Conservation (phyloP, 495 filamentous ascomycete genomes). For the Aspergillus sclerotioniger region DNA sequence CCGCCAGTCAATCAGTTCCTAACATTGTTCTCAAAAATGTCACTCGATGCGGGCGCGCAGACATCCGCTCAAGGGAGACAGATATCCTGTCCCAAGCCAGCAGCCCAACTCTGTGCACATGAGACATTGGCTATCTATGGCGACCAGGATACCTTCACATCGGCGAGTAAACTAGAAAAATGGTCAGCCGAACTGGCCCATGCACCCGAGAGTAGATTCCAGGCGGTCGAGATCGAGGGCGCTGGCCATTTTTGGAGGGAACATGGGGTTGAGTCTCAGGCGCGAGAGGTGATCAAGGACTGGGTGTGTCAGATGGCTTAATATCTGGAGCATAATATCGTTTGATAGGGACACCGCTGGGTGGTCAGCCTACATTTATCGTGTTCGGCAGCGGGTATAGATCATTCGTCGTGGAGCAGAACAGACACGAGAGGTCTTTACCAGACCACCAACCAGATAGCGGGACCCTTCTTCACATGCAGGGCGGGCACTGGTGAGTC, state of each 20-base stretch:
- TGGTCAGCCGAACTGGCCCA: slow-evolving; percentile 64
- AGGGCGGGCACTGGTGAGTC: neutral
- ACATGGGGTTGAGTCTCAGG: slow-evolving; percentile 52
- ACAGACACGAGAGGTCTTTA: neutral
- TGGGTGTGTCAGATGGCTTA: slow-evolving; percentile 40
- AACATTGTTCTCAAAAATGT: slow-evolving; percentile 50
- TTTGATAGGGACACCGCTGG: too few species aligned
- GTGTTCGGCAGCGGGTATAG: neutral
- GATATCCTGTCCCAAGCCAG: slow-evolving; percentile 37
- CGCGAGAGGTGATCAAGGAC: slow-evolving; percentile 45
- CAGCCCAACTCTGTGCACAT: slow-evolving; percentile 55
- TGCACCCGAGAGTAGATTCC: slow-evolving; percentile 42
- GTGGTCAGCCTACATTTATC: neutral
- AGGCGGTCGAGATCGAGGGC: slow-evolving; percentile 56
- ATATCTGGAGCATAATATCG: neutral
- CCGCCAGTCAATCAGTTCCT: slow-evolving; percentile 58
- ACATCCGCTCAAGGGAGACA: slow-evolving; percentile 24
- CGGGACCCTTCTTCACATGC: neutral
- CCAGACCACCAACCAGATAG: neutral
- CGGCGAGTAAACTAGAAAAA: slow-evolving; percentile 59
- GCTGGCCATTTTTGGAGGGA: slow-evolving; percentile 88
- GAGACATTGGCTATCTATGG: slow-evolving; percentile 75
- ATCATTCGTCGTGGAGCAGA: neutral
- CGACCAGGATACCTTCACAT: slow-evolving; percentile 73
- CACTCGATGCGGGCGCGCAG: slow-evolving; percentile 27